Conservation (phyloP, 257 asterid species). For the Henckelia pumila region DNA sequence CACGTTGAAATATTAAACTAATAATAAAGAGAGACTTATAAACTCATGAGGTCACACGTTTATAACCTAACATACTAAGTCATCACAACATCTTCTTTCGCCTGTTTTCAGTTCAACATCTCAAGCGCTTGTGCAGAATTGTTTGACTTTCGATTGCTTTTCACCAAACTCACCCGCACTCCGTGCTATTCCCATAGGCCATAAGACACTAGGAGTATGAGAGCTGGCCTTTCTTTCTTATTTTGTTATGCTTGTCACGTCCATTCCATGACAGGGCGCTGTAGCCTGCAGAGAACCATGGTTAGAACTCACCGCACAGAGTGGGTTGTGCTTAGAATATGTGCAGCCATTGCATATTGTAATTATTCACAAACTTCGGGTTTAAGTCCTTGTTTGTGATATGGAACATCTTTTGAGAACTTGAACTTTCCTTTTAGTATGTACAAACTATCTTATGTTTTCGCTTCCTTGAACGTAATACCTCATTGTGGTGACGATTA, state of each 20-base stretch:
- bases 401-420: neutral
- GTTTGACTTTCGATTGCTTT: no score
- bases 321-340: neutral
- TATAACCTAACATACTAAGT: no score
- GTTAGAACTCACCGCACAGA: no score
- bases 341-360: neutral
- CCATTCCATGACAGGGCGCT: no score
- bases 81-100: neutral
- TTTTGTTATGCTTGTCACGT: neutral
- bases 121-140: neutral
- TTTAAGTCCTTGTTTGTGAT: neutral
- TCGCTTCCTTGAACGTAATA: neutral
- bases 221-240: neutral
- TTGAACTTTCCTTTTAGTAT: neutral
- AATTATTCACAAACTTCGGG: neutral
- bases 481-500: conserved; percentile 14
- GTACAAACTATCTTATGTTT: neutral
- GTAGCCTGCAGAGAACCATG: neutral
- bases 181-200: neutral
- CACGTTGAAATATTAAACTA: no score
- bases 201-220: neutral
- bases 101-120: no score
- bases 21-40: no score
- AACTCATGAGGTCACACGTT: no score
- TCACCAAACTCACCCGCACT: neutral